Base-by-base conservation (phyloP, 2,329 filamentous ascomycete genomes). In the Beauveria sp. region DNA sequence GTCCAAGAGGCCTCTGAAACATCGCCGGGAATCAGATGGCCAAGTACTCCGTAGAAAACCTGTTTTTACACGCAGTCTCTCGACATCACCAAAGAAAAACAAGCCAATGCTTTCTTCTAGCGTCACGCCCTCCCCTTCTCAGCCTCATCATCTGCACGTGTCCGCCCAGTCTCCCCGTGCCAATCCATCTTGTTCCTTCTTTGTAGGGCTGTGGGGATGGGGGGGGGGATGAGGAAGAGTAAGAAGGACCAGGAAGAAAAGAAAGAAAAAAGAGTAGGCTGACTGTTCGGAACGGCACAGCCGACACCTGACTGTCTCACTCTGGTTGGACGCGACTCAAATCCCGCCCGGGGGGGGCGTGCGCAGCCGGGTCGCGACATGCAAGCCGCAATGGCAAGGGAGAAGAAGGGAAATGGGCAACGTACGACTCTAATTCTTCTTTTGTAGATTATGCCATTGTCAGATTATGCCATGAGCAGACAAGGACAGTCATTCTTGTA, bases 1-100 rank as follows among this genome's bases (percentile, higher is more conserved):
- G 9, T 49, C 20, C 22, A 18, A 57, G 42, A 57, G 42, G 54
- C 28, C 43, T 58, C 55, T 59, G 56, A 59, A 59, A 59, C 45
- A 59, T 48, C 2, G 20, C 9, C 46, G 46, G 34, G n/a, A 22
- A 42, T 46, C n/a, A 34, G 12, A 58, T 14, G 34, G 34, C 34
- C 34, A 38, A 38, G 34, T 38, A 3, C 5, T 38, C 12, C 12
- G 5, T 38, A 14, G 12, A 38, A 38, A 38, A 14, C 34, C 34
- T 38, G 34, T 38, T 38, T 38, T 14, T 14, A 38, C 31, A 38
- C 34, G 5, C 5, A 4, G 12, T 14, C 34, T 38, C 34, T 38
- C 5, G 34, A 4, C 34, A 14, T 38, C 34, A 43, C 42, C 42
- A 43, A 43, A 43, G 16, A 22, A 43, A 43, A 38, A 38, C 34